phyloP scores from a whole-genome alignment of 1,139 yeast species.

The Yarrowia galli region DNA sequence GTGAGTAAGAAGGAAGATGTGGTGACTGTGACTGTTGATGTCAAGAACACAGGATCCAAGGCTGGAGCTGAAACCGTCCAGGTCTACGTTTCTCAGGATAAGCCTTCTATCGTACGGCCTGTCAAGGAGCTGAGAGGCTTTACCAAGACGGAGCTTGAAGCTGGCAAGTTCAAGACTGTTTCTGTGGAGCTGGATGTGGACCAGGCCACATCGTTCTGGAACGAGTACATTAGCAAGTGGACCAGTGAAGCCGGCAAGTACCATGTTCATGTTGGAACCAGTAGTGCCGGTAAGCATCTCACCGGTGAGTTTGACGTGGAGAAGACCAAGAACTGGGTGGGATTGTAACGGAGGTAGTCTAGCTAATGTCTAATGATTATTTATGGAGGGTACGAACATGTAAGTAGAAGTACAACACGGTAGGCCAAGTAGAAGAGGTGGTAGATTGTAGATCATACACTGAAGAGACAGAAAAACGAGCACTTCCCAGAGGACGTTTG shows the following conservation, averaged over 20 bases:
- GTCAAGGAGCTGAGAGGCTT: constrained; percentile 22
- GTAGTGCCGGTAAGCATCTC: constrained; percentile 24
- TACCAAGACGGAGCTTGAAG: constrained; percentile 2
- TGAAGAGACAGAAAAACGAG: too few relatives aligned
- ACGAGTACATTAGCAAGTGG: constrained; percentile 60
- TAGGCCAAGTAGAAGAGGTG: too few relatives aligned
- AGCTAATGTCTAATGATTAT: too few relatives aligned
- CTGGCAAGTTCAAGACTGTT: constrained; percentile 47
- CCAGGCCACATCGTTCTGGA: constrained; percentile 64
- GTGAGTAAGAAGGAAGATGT: constrained; percentile 48
- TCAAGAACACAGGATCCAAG: constrained; percentile 45
- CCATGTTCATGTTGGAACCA: constrained; percentile 48
- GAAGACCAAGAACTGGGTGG: constrained; percentile 27
- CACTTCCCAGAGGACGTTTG: too few relatives aligned
- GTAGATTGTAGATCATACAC: too few relatives aligned
- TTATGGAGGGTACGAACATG: too few relatives aligned
- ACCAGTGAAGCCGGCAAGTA: constrained; percentile 60
- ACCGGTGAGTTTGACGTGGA: constrained; percentile 1
- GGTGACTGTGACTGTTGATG: constrained; percentile 53
- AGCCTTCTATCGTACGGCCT: constrained; percentile 16
- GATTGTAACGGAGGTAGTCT: background rate
- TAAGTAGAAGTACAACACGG: too few relatives aligned
- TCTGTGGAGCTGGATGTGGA: constrained; percentile 53
- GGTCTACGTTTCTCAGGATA: constrained; percentile 14
- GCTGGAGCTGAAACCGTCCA: constrained; percentile 18